Evolutionary conservation across 1,284 basidiomycete species (phyloP).

Genomic region (Cutaneotrichosporon sp.): DNA sequence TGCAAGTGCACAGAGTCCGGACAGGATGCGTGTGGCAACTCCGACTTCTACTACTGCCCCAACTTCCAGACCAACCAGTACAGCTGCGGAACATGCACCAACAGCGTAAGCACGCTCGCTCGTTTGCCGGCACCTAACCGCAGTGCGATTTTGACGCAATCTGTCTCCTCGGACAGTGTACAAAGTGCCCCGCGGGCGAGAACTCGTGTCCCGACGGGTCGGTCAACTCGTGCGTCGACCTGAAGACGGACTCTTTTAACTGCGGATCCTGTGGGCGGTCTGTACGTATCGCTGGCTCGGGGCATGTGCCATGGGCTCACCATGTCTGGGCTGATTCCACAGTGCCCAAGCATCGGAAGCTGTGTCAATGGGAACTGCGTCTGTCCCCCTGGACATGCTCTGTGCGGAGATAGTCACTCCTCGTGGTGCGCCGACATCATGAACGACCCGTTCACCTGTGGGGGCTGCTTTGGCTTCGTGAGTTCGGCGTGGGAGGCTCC

Average conservation of each 20-base stretch:
- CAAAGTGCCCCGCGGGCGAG: not conserved
- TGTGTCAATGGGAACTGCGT: not conserved
- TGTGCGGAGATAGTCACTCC: not conserved
- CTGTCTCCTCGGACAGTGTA: not conserved
- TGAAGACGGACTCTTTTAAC: not conserved
- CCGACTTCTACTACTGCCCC: not conserved
- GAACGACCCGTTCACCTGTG: not conserved
- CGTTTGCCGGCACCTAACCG: not conserved
- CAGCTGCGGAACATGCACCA: not conserved
- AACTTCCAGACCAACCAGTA: not conserved
- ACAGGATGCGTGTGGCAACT: not conserved
- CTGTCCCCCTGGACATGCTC: not conserved
- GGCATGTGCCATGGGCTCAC: too few species aligned
- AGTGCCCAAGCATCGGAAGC: not conserved
- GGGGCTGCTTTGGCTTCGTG: not conserved
- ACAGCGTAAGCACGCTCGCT: not conserved
- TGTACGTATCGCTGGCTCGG: too few species aligned
- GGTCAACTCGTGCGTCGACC: not conserved
- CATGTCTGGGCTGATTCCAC: not conserved
- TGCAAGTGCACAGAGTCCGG: not conserved
- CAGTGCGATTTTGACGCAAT: not conserved
- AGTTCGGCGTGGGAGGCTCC: too few species aligned
- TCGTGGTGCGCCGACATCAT: not conserved
- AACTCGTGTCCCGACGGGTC: not conserved
- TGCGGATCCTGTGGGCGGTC: not conserved